Percentiles rank a stretch among this genome's conserved stretches.
Evolutionary conservation across 805 yeast genomes (phyloP).

Genomic region (Wickerhamiella azymoides): DNA sequence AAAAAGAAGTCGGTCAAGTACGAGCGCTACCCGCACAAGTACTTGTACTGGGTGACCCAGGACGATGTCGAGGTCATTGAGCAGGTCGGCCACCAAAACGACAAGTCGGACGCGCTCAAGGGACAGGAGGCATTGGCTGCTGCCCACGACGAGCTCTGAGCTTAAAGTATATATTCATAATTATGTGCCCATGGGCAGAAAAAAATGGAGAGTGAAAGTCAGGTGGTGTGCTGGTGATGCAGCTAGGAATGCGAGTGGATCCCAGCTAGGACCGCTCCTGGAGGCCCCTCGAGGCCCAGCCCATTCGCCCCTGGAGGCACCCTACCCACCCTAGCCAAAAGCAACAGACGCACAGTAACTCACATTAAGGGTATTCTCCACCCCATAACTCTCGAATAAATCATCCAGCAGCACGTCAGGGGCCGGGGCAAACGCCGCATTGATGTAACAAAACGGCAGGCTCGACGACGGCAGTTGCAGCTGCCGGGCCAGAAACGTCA

Average conservation of each 20-base stretch:
- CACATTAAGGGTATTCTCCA: slow-evolving; percentile 22
- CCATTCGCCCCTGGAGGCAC: too few relatives aligned
- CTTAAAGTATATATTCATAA: slow-evolving; percentile 4
- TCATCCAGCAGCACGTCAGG: slow-evolving; percentile 26
- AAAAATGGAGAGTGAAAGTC: too few relatives aligned
- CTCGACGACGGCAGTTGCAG: slow-evolving; percentile 20
- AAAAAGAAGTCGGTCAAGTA: slow-evolving; percentile 9
- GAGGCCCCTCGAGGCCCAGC: too few relatives aligned
- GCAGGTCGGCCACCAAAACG: slow-evolving; percentile 5
- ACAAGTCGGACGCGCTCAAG: background rate
- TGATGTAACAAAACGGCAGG: slow-evolving; percentile 29
- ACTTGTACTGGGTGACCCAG: slow-evolving; percentile 15
- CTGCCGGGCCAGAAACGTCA: slow-evolving; percentile 31
- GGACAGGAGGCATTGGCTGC: background rate
- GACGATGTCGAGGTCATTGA: slow-evolving; percentile 14
- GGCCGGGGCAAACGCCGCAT: slow-evolving; percentile 29
- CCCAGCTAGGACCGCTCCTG: too few relatives aligned
- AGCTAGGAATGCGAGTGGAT: too few relatives aligned
- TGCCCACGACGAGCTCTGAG: slow-evolving; percentile 14
- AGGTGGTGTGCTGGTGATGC: too few relatives aligned
- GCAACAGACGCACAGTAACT: slow-evolving; percentile 26
- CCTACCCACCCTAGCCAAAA: slow-evolving; percentile 23
- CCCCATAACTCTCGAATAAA: slow-evolving; percentile 19
- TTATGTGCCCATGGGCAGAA: too few relatives aligned
- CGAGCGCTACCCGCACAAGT: slow-evolving; percentile 11